phyloP scores from a whole-genome alignment of 129 eudicot genomes.

The Cynara cardunculus region DNA sequence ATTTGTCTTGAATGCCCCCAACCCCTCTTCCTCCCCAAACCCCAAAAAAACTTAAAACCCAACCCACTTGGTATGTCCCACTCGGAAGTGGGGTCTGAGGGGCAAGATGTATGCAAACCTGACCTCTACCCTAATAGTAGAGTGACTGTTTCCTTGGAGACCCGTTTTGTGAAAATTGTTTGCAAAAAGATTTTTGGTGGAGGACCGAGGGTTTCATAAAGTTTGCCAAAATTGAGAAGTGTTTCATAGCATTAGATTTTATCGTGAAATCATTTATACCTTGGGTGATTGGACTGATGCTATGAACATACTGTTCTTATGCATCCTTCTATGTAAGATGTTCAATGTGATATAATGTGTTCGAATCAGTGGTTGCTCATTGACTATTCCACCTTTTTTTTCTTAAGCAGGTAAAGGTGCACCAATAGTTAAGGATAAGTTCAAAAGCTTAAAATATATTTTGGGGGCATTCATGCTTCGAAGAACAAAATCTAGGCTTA shows the following conservation, averaged over 20 bases:
- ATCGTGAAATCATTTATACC: background rate
- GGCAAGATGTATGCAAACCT: background rate
- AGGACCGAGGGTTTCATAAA: background rate
- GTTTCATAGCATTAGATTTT: background rate
- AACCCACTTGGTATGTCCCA: background rate
- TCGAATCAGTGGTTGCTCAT: background rate
- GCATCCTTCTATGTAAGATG: slow-evolving; percentile 6
- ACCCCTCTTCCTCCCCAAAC: too few species aligned
- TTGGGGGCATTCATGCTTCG: slow-evolving; percentile 90
- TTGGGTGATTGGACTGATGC: slow-evolving; percentile 5
- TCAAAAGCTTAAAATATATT: slow-evolving; percentile 60
- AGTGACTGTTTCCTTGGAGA: background rate
- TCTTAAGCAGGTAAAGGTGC: slow-evolving; percentile 48
- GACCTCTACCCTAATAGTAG: background rate
- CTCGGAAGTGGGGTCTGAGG: background rate
- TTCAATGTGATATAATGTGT: background rate
- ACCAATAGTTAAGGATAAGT: slow-evolving; percentile 48
- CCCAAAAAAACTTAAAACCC: too few species aligned
- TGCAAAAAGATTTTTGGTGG: background rate
- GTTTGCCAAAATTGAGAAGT: background rate
- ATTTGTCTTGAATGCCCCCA: too few species aligned
- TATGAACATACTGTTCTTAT: slow-evolving; percentile 7
- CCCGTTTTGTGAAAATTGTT: background rate
- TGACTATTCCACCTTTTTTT: background rate
- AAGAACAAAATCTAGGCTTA: slow-evolving; percentile 84